phyloP scores from a whole-genome alignment of 371 early-diverging fungal genomes.

The Syncephalastrum monosporum region DNA sequence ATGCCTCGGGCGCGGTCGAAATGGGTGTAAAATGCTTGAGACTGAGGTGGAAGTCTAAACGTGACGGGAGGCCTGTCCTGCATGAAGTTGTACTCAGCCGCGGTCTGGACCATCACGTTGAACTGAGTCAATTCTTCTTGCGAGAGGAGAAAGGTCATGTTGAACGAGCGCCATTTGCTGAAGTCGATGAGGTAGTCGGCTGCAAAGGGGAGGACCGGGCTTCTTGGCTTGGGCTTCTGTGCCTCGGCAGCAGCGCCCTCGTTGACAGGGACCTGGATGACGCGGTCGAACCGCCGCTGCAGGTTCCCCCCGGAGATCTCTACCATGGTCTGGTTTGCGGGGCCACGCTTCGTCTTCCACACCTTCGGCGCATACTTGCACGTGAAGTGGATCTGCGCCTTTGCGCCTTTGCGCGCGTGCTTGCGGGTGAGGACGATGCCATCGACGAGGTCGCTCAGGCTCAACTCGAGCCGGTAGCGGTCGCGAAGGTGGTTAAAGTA shows the following conservation, averaged over 20 bases:
- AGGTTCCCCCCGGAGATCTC: not conserved
- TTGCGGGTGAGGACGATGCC: conserved; percentile 11
- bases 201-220: conserved; percentile 15
- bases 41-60: not conserved
- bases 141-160: conserved; percentile 19
- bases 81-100: conserved; percentile 38
- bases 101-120: conserved; percentile 19
- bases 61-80: conserved; percentile 17
- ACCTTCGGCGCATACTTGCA: conserved; percentile 22
- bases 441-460: conserved; percentile 23
- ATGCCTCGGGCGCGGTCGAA: conserved; percentile 12
- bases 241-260: not conserved
- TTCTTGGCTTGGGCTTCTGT: not conserved
- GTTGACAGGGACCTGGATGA: conserved; percentile 8
- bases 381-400: conserved; percentile 21
- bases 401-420: conserved; percentile 8
- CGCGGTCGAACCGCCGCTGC: conserved; percentile 25
- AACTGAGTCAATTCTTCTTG: conserved; percentile 2
- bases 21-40: conserved; percentile 20
- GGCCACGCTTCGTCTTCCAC: conserved; percentile 19
- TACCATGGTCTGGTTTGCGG: not conserved
- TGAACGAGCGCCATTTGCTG: conserved; percentile 32
- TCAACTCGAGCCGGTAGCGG: conserved; percentile 25
- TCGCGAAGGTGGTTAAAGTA: conserved; percentile 22
- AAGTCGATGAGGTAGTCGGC: conserved; percentile 17